Base-by-base conservation (phyloP, 768 basidiomycete species). In the Tylopilus sp. region DNA sequence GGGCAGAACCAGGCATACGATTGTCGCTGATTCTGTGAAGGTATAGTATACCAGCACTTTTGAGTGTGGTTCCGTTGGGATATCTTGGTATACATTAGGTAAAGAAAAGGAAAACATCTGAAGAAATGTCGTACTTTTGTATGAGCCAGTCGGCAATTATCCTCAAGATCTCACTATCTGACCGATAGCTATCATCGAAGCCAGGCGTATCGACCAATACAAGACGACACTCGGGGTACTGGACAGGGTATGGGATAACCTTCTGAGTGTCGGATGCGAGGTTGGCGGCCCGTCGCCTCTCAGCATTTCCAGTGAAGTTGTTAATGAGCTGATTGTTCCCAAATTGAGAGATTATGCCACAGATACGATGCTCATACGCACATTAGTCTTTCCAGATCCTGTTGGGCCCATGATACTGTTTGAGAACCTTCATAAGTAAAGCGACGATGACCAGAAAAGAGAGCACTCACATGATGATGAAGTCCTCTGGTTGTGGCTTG, bases 1-100 rank as follows among this genome's bases (percentile, higher is more conserved):
- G 43, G 9, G 54, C 51, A 15, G 69, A 64, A 13, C 69, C 71
- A 10, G 61, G 53, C 59, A 75, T 60, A 4, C 70, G 66, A 22
- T 56, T 70, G 46, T 72, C 68, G 23, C 69, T 62, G 40, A 74
- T 72, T 25, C 65, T 61, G 33, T 71, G 68, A 18, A 69, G 38
- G 49, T 71, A 72, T 20, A 71, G 48, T 31, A 74, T 55, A 10
- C 74, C 75, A 18, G 59, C 44, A 5, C 68, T 43, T 13, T 50
- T 64, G 41, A 50, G 44, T 1, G 21, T 38, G 3, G 11, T 9
- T 4, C 49, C 49, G 12, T 50, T 35, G 42, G 52, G 4, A 30
- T 62, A 53, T 15, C 61, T 62, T 52, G 11, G 6, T 21, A 36
- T 25, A 18, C 4, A 23, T 30, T 25, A 31, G 2, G 13, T 10